Evolutionary conservation across 176 grass and related monocot genomes (phyloP).

Genomic region (Musa schizocarpa): DNA sequence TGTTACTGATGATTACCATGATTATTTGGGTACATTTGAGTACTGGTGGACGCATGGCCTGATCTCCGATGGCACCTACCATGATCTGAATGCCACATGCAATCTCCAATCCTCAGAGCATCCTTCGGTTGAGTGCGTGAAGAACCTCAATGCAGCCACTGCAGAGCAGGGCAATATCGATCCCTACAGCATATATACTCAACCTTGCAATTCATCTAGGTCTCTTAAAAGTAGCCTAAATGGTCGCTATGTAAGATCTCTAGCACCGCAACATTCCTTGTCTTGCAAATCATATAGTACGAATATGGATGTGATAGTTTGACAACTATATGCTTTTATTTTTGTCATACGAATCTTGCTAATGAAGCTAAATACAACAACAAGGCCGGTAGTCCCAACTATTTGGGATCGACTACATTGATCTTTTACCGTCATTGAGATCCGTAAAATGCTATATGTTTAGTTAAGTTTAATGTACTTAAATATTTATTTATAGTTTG

Average conservation of each 20-base stretch:
- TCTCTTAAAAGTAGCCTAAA: conserved; percentile 53
- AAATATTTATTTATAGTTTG: too few species aligned
- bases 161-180: conserved; percentile 86
- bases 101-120: conserved; percentile 50
- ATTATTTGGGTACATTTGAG: conserved; percentile 94
- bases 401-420: too few species aligned
- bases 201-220: conserved; percentile 63
- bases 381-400: too few species aligned
- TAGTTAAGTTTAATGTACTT: too few species aligned
- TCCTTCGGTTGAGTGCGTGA: conserved; percentile 76
- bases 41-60: conserved; percentile 96
- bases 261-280: neutral
- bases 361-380: too few species aligned
- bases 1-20: conserved; percentile 87
- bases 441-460: too few species aligned
- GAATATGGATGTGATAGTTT: neutral
- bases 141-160: conserved; percentile 60
- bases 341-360: neutral
- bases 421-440: too few species aligned
- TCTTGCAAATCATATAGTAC: too few species aligned
- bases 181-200: conserved; percentile 78
- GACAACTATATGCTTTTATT: neutral
- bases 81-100: conserved; percentile 70
- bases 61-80: conserved; percentile 80
- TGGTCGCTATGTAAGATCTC: conserved; percentile 61